These are phyloP conservation scores for Simplicillium aogashimaense DNA, from an alignment of 2,329 filamentous ascomycete species.

Conservation along the genomic window DNA sequence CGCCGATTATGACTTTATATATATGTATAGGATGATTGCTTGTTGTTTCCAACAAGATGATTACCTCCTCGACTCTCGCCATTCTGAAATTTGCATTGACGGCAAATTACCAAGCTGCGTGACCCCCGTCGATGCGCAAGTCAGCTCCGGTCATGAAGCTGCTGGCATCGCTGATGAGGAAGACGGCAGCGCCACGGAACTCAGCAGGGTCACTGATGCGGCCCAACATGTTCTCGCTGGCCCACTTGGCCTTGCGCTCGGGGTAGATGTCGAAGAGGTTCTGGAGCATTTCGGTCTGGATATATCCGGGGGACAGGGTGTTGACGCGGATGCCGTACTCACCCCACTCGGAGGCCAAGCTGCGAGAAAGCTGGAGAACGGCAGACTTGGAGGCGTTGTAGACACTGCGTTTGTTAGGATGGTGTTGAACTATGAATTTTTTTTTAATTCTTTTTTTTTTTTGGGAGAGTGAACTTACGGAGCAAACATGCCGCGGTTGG, in stretches of 20 bases:
- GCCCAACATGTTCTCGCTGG: constrained; percentile 76
- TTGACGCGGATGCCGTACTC: constrained; percentile 67
- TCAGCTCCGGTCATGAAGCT: constrained; percentile 68
- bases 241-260: constrained; percentile 59
- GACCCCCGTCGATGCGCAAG: constrained; percentile 62
- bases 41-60: no score
- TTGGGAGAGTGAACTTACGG: constrained; percentile 34
- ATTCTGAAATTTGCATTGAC: background rate
- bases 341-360: constrained; percentile 66
- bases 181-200: constrained; percentile 63
- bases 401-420: constrained; percentile 29
- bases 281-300: constrained; percentile 76
- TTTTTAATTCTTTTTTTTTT: no score
- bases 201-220: constrained; percentile 58
- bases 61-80: no score
- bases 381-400: constrained; percentile 73
- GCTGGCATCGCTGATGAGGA: constrained; percentile 61
- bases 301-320: constrained; percentile 72
- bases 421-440: background rate
- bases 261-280: constrained; percentile 68
- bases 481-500: constrained; percentile 50
- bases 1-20: no score
- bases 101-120: constrained; percentile 43
- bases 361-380: constrained; percentile 61
- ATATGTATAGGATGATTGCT: no score